Evolutionary conservation across 345 rosid genomes (phyloP).

Genomic region (Heritiera fomes): DNA sequence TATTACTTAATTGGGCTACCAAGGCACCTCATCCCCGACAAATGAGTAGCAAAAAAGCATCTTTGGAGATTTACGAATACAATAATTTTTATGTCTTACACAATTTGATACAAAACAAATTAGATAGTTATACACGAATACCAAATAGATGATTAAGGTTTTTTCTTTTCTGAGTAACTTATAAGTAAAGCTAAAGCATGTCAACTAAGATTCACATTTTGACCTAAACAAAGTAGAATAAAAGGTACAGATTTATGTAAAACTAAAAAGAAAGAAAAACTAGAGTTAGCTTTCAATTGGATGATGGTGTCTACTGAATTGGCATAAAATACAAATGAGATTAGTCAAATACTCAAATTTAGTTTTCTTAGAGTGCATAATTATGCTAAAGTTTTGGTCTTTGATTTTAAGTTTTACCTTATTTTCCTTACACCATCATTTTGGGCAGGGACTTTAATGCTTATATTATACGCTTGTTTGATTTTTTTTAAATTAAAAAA

Average conservation of each 20-base stretch:
- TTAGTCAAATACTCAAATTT: conserved; percentile 11
- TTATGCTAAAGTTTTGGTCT: background rate
- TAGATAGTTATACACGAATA: too few species aligned
- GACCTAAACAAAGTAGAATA: background rate
- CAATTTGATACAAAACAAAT: too few species aligned
- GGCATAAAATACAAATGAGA: conserved; percentile 5
- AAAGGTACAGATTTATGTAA: background rate
- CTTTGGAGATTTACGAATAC: too few species aligned
- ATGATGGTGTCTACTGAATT: conserved; percentile 18
- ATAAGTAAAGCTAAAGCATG: background rate
- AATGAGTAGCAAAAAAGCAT: too few species aligned
- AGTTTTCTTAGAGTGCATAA: background rate
- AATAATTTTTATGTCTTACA: too few species aligned
- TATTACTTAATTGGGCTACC: too few species aligned
- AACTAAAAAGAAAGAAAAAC: background rate
- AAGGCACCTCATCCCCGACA: too few species aligned
- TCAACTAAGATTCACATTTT: conserved; percentile 9
- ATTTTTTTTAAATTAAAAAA: too few species aligned
- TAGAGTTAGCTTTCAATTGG: background rate
- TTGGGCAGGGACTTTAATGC: background rate
- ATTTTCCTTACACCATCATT: background rate
- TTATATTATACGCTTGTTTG: background rate
- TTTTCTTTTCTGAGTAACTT: background rate
- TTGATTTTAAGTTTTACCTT: background rate
- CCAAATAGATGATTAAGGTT: too few species aligned